Base-by-base conservation (phyloP, 768 basidiomycete species). In the Mycena crocata region DNA sequence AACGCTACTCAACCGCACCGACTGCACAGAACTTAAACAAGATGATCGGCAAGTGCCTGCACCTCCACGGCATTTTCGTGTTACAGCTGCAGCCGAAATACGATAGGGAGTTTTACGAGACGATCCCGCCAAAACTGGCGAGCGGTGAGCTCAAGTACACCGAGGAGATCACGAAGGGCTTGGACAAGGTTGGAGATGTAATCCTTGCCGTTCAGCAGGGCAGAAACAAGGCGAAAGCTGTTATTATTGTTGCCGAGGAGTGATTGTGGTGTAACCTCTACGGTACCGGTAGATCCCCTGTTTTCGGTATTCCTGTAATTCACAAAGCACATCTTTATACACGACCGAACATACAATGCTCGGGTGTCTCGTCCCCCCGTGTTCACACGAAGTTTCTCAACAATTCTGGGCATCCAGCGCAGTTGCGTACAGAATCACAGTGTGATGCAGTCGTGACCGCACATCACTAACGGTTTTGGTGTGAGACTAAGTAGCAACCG, bases 81-180 rank as follows among this genome's bases (percentile, higher is more conserved):
- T 49, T 9, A 39, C 68, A 48, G 12, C 74, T 82, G 17, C 48
- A 70, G 3, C 67, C 72, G 9, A 84, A 84, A 68, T 82, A 84
- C 72, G 48, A 57, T 3, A 75, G 76, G 9, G 81, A 77, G 8
- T 89, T 89, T 73, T 82, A 82, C 54, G 71, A 71, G 10, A 77
- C 72, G 3, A 62, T 88, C 2, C 83, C 86, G 3, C 70, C 71
- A 8, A 73, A 76, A 40, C 70, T 88, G 31, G 82, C 81, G 4
- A 77, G 72, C 5, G 86, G 87, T 1, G 80, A 86, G 69, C 61
- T 89, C 54, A 85, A 84, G 72, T 79, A 84, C 49, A 75, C 67
- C 14, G 88, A 89, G 64, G 81, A 87, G 35, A 62, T 86, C 1
- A 80, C 73, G 10, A 71, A 73, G 6, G 87, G 87, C 2, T 74